Base-by-base conservation (phyloP, 306 rosid genomes). In the Comarum palustre region DNA sequence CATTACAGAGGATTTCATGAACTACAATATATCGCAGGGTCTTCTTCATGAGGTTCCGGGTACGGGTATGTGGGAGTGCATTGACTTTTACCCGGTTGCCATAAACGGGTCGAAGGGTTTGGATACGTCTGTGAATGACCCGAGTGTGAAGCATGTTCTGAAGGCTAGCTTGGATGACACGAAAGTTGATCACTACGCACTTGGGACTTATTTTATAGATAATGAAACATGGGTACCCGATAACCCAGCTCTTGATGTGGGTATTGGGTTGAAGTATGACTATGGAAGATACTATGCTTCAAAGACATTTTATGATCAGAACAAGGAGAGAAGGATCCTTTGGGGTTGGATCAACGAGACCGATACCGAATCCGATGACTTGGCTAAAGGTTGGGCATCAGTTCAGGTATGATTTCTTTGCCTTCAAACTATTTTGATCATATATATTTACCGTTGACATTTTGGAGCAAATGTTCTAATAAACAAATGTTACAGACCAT, bases 21-120 rank as follows among this genome's bases (percentile, higher is more conserved):
- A 69, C 27, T 92, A 45, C n/a, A 78, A 87, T 60, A 86, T 82
- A 0, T 66, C 20, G 36, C 42, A 77, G 2, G 41, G 76, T 1
- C 20, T 15, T 32, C 69, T 92, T 80, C 98, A 92, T 47, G 62
- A 45, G 16, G 98, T 92, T 14, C 84, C 94, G 68, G 94, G 83
- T 63, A 90, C 98, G 75, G 98, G 98, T 11, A 92, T 92, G 96
- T 92, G 98, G 98, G 98, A 92, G 74, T 92, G 98, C 24, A 87
- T 92, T 5, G 98, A 92, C 43, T 90, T 92, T 75, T 92, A 82
- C 78, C 98, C 98, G 34, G 79, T 92, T 68, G 51, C 85, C 0
- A 22, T 66, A 32, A 73, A 85, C 32, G 92, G 90, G 86, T 69
- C 81, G 1, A n/a, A 25, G 6, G 98, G 96, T 17, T 43, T 90